A percentile compares a stretch with the other conserved stretches of the same genome.
Conservation (phyloP, 2,329 filamentous ascomycete species). For the Arthrinium phaeospermum region DNA sequence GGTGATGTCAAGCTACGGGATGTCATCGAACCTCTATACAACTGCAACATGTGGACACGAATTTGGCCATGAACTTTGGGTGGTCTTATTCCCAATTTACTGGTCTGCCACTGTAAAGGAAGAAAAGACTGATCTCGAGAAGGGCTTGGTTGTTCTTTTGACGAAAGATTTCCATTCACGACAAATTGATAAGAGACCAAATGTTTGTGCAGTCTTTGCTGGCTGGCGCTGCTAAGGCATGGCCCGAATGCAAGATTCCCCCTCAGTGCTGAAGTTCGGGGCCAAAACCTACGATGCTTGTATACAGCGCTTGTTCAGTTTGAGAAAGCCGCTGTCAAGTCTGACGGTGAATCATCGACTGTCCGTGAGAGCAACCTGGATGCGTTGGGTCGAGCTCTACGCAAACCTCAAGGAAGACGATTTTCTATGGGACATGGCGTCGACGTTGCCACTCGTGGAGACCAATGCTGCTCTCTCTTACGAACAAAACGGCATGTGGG, state of each 20-base stretch:
- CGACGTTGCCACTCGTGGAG: slow-evolving; percentile 92
- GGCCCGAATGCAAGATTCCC: slow-evolving; percentile 88
- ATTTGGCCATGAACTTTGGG: slow-evolving; percentile 91
- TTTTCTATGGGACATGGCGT: slow-evolving; percentile 95
- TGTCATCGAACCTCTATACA: slow-evolving; percentile 89
- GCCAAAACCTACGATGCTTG: slow-evolving; percentile 94
- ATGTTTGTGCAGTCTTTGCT: slow-evolving; percentile 94
- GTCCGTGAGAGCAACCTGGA: slow-evolving; percentile 95
- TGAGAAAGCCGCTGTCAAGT: slow-evolving; percentile 85
- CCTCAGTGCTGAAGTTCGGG: slow-evolving; percentile 96
- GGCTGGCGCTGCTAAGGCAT: slow-evolving; percentile 83
- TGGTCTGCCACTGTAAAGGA: slow-evolving; percentile 90
- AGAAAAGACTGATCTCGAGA: slow-evolving; percentile 87
- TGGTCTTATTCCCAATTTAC: slow-evolving; percentile 87
- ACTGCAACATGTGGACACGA: slow-evolving; percentile 85
- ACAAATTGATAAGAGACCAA: slow-evolving; percentile 93
- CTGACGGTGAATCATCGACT: slow-evolving; percentile 80
- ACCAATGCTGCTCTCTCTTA: slow-evolving; percentile 97
- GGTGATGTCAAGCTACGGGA: slow-evolving; percentile 88
- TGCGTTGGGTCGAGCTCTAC: slow-evolving; percentile 92
- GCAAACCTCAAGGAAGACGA: slow-evolving; percentile 92
- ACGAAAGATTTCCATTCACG: slow-evolving; percentile 96
- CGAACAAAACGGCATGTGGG: slow-evolving; percentile 99
- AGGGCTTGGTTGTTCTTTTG: slow-evolving; percentile 85
- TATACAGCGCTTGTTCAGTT: slow-evolving; percentile 92